These are phyloP conservation scores for Elaeagnus macrophylla DNA, from an alignment of 306 rosid genomes.

Conservation along the genomic window DNA sequence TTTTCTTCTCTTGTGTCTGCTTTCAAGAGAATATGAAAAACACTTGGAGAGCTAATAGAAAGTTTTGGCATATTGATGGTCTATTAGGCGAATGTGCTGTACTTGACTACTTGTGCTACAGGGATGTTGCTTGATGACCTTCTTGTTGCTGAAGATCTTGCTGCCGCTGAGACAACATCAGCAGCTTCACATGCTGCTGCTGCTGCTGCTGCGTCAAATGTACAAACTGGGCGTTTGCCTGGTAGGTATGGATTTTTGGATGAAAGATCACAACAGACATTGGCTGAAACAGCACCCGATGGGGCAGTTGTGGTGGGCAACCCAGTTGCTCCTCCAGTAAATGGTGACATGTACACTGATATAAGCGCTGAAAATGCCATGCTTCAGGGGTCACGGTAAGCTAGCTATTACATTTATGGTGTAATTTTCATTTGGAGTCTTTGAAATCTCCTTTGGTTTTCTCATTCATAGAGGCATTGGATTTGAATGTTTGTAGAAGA, in stretches of 20 bases:
- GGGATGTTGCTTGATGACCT: conserved; percentile 93
- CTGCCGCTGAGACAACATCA: conserved; percentile 95
- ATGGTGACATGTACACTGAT: conserved; percentile 94
- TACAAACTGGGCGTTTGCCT: conserved; percentile 34
- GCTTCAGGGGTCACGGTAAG: conserved; percentile 82
- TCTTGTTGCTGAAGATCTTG: conserved; percentile 98
- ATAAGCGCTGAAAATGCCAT: conserved; percentile 95
- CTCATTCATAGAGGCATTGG: conserved; percentile 17
- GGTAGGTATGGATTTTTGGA: conserved; percentile 65
- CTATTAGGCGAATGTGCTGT: conserved; percentile 7
- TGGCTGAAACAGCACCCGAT: conserved; percentile 68
- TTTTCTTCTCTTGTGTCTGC: too few species aligned
- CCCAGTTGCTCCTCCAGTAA: conserved; percentile 93
- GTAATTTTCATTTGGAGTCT: conserved; percentile 7
- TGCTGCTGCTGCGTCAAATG: conserved; percentile 73
- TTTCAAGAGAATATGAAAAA: too few species aligned
- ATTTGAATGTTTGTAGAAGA: conserved; percentile 48
- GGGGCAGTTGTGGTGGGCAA: conserved; percentile 84
- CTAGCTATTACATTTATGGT: conserved; percentile 9
- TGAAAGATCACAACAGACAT: conserved; percentile 61
- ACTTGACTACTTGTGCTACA: conserved; percentile 18
- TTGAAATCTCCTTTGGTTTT: background rate
- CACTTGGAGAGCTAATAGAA: too few species aligned
- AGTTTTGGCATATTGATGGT: too few species aligned
- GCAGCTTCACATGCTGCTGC: conserved; percentile 99